A percentile compares a stretch with the other conserved stretches of the same genome.
Conservation (phyloP, 2,329 filamentous ascomycete species). For the Alternaria longipes region DNA sequence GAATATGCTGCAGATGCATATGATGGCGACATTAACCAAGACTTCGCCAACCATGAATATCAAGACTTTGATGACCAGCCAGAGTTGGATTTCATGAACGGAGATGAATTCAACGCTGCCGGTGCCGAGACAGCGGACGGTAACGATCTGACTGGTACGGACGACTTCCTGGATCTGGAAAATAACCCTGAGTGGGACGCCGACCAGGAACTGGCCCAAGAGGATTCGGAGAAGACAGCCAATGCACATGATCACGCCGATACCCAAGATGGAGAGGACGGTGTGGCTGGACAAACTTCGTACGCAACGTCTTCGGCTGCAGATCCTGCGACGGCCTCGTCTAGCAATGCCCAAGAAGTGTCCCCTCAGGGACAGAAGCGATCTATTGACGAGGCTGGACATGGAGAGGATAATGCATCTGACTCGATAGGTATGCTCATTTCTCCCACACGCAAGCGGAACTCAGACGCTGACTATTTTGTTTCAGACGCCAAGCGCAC, state of each 20-base stretch:
- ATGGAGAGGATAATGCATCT: constrained; percentile 38
- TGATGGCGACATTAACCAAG: constrained; percentile 38
- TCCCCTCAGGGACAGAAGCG: constrained; percentile 47
- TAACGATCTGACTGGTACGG: constrained; percentile 20
- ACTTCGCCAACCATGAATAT: constrained; percentile 31
- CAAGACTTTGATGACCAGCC: constrained; percentile 26
- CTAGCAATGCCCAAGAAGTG: constrained; percentile 29
- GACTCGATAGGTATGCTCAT: constrained; percentile 39
- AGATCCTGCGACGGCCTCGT: constrained; percentile 37
- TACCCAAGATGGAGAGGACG: constrained; percentile 37
- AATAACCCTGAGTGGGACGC: constrained; percentile 29
- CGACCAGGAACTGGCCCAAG: constrained; percentile 22
- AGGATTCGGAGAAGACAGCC: constrained; percentile 17
- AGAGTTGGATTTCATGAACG: constrained; percentile 23
- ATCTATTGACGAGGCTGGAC: constrained; percentile 45
- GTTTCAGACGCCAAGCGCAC: constrained; percentile 43
- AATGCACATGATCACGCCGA: constrained; percentile 23
- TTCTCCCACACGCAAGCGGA: constrained; percentile 3
- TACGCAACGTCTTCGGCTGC: constrained; percentile 41
- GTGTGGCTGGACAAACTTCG: constrained; percentile 31
- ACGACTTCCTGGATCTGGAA: constrained; percentile 34
- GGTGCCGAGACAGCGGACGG: constrained; percentile 18
- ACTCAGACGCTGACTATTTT: constrained; percentile 20
- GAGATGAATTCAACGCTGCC: constrained; percentile 17
- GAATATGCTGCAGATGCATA: constrained; percentile 24